Base-by-base conservation (phyloP, 2,329 filamentous ascomycete genomes). In the Nemania sp. region DNA sequence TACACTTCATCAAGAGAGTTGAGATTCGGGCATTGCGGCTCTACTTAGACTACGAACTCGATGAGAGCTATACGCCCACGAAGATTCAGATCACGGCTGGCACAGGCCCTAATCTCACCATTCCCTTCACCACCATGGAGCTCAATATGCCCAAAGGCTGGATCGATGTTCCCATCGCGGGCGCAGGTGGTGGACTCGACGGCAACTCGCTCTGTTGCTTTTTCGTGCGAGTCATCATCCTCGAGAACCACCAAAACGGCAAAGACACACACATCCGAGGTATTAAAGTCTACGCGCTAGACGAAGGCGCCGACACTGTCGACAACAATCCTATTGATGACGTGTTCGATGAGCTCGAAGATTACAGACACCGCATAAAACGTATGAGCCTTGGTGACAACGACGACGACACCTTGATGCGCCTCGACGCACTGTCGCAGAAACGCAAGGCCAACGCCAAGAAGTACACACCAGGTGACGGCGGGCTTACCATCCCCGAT, bases 171-270 rank as follows among this genome's bases (percentile, higher is more conserved):
- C 89, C 93, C 24, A 80, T 88, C 20, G 78, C 78, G 1, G 83
- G 83, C 13, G 83, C 83, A 0, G 87, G 86, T n/a, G 84, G 85
- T 47, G 89, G 87, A 54, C 85, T 84, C 55, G 89, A 89, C 75
- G 91, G 87, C 47, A 92, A 90, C 74, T 92, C 94, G 0, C 87
- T 98, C 20, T 89, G 94, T 68, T 94, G 93, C 18, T 97, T 95
- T 82, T 89, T 98, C 32, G 86, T 99, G 29, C 94, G 98, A 79
- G 90, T 98, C 76, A 90, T 92, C 73, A 91, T 99, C 56, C 87
- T 95, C 59, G 96, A 98, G 82, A 99, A 99, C 77, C 96, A 99
- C 79, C 96, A 99, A 81, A 99, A 99, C 79, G 96, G 96, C 71
- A 99, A 99, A 79, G 96, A 99, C 79, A 99, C 96, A n/a, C 96